Conservation (phyloP, 2,329 filamentous ascomycete genomes). For the Leptographium flavum region DNA sequence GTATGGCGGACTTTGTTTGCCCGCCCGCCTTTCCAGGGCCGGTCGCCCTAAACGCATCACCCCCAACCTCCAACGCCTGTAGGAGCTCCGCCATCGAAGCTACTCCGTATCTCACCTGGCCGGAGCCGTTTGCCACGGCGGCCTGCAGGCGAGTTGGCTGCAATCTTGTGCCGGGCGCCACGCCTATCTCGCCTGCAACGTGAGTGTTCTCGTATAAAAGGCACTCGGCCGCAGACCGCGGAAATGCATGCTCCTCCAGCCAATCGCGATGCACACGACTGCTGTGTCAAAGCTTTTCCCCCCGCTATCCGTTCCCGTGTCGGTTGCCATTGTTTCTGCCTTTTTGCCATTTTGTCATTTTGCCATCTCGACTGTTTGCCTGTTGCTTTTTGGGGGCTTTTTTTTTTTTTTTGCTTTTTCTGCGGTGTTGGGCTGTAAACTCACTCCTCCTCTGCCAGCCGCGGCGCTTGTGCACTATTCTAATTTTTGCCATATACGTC, state of each 20-base stretch:
- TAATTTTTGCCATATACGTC: too few relatives aligned
- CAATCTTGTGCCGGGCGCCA: neutral
- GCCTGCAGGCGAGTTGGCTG: neutral
- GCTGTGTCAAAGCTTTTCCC: neutral
- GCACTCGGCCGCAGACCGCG: neutral
- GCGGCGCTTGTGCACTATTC: too few relatives aligned
- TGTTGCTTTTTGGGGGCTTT: neutral
- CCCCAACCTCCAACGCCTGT: too few relatives aligned
- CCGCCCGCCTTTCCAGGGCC: too few relatives aligned
- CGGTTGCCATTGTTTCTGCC: neutral
- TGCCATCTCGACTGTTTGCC: neutral
- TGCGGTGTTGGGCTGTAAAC: too few relatives aligned
- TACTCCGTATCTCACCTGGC: neutral
- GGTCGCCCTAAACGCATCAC: too few relatives aligned
- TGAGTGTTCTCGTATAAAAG: neutral
- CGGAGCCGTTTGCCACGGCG: neutral
- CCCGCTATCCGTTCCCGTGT: conserved; percentile 2
- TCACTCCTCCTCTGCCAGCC: too few relatives aligned
- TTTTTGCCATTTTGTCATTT: neutral
- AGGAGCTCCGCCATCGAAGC: neutral
- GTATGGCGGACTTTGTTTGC: too few relatives aligned
- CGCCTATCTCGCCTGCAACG: neutral
- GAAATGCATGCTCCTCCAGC: too few relatives aligned
- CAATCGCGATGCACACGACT: neutral
- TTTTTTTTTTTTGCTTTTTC: too few relatives aligned